A percentile compares a stretch with the other conserved stretches of the same genome.
Conservation (phyloP, 2,329 filamentous ascomycete genomes). For the Cadophora sp. region DNA sequence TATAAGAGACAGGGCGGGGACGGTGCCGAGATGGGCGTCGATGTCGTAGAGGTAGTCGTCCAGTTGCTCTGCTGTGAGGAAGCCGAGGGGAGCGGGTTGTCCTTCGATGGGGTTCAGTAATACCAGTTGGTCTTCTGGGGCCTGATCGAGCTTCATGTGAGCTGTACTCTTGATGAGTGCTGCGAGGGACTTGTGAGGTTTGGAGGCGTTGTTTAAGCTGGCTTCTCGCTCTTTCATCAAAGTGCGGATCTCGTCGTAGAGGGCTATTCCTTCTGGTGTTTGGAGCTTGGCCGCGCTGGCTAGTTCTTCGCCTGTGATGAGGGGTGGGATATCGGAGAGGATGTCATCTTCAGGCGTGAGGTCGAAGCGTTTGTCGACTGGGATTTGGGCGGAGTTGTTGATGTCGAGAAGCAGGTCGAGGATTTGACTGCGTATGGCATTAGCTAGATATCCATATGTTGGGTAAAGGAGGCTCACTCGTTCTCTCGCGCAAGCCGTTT, state of each 20-base stretch:
- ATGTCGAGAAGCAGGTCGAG: constrained; percentile 89
- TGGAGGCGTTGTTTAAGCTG: constrained; percentile 22
- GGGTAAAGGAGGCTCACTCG: constrained; percentile 67
- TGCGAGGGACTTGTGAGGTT: constrained; percentile 42
- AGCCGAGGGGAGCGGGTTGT: constrained; percentile 63
- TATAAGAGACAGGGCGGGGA: constrained; percentile 39
- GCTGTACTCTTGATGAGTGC: constrained; percentile 38
- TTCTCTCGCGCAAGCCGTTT: constrained; percentile 89
- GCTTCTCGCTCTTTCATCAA: constrained; percentile 39
- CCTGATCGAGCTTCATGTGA: constrained; percentile 34
- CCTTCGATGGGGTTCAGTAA: constrained; percentile 54
- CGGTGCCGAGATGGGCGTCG: constrained; percentile 47
- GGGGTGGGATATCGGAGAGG: constrained; percentile 36
- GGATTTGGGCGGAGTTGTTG: constrained; percentile 83
- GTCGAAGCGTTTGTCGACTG: constrained; percentile 76
- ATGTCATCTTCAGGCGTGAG: constrained; percentile 53
- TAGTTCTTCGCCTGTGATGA: constrained; percentile 41
- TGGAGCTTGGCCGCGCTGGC: constrained; percentile 31
- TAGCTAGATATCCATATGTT: constrained; percentile 11
- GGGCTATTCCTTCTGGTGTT: constrained; percentile 39
- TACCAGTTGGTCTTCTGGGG: constrained; percentile 46
- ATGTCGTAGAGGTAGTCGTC: constrained; percentile 75
- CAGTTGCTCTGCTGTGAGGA: constrained; percentile 72
- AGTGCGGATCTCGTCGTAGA: constrained; percentile 39
- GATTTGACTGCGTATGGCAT: constrained; percentile 70